Percentiles rank a stretch among this genome's conserved stretches.
Evolutionary conservation across 305 asterid species (phyloP).

Genomic region (Withania somnifera): DNA sequence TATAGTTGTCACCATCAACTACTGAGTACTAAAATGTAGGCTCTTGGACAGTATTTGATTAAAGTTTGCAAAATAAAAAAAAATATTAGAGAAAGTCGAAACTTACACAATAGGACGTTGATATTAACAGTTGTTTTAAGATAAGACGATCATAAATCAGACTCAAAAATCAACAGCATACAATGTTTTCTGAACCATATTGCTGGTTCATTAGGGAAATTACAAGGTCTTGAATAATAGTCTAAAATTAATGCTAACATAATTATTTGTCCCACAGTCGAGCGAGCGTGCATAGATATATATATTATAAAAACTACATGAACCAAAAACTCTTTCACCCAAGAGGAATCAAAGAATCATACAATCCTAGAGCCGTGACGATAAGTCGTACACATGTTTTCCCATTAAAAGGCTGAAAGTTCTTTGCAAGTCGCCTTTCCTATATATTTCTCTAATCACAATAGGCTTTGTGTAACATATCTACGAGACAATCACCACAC

Average conservation of each 20-base stretch:
- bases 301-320: conserved; percentile 19
- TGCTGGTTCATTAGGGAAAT: conserved; percentile 15
- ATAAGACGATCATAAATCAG: background rate
- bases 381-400: conserved; percentile 13
- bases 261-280: conserved; percentile 17
- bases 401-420: conserved; percentile 14
- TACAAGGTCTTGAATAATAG: conserved; percentile 11
- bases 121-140: background rate
- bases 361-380: conserved; percentile 12
- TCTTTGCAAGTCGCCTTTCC: conserved; percentile 26
- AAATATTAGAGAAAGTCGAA: background rate
- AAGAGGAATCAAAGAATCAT: conserved; percentile 19
- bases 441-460: background rate
- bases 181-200: conserved; percentile 11
- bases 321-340: conserved; percentile 29
- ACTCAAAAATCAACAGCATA: conserved; percentile 4
- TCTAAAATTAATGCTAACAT: conserved; percentile 13
- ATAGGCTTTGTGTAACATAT: background rate
- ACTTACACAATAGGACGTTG: background rate
- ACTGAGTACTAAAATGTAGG: too few species aligned
- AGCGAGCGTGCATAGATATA: background rate
- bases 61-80: too few species aligned
- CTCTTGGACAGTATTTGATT: too few species aligned
- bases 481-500: conserved; percentile 49
- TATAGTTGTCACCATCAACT: too few species aligned